These are phyloP conservation scores for Cystobasidium ongulense DNA, from an alignment of 768 basidiomycete species.

Conservation along the genomic window DNA sequence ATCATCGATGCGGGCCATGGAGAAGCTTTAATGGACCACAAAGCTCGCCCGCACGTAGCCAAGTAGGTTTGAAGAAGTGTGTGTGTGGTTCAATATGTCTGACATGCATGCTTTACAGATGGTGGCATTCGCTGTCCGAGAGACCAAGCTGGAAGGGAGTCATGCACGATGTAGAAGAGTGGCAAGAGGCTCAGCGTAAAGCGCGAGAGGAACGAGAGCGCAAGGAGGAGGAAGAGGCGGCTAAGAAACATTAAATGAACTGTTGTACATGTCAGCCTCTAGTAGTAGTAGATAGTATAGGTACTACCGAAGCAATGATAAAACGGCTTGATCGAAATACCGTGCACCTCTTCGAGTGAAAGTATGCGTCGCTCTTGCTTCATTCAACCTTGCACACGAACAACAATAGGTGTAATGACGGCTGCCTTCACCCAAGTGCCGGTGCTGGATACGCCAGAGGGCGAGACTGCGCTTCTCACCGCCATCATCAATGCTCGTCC, in stretches of 20 bases:
- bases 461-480: slow-evolving; percentile 19
- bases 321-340: no score
- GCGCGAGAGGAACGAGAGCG: not conserved
- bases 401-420: not conserved
- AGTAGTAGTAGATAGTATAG: not conserved
- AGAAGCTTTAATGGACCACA: slow-evolving; percentile 9
- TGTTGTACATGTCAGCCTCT: not conserved
- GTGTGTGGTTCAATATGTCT: not conserved
- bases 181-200: slow-evolving; percentile 17
- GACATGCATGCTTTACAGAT: not conserved
- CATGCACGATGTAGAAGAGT: not conserved
- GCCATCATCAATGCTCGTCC: slow-evolving; percentile 20
- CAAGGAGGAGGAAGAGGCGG: slow-evolving; percentile 23
- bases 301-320: no score
- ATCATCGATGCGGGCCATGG: slow-evolving; percentile 12
- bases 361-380: no score
- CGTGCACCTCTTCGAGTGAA: no score
- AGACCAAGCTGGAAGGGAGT: slow-evolving; percentile 17
- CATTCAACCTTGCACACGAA: no score
- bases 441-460: slow-evolving; percentile 25
- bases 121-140: slow-evolving; percentile 9
- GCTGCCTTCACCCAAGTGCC: not conserved
- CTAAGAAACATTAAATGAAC: not conserved
- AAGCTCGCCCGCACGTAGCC: slow-evolving; percentile 12
- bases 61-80: not conserved